Percentiles rank a stretch among this genome's conserved stretches.
phyloP scores from a whole-genome alignment of 176 grass and related monocot genomes.

The Neostapfia colusana region DNA sequence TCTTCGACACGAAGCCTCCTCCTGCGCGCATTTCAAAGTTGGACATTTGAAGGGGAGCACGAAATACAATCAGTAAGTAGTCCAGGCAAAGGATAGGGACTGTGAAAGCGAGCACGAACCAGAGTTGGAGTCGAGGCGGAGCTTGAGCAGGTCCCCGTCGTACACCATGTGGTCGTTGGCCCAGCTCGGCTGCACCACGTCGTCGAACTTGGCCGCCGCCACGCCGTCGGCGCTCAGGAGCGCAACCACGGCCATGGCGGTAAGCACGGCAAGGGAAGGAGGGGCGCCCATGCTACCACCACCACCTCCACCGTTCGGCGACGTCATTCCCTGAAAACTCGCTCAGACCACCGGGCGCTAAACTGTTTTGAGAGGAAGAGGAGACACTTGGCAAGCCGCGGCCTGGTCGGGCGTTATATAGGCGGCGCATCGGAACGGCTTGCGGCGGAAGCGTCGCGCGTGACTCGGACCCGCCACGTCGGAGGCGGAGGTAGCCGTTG shows the following conservation, averaged over 20 bases:
- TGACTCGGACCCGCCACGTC: constrained; percentile 40
- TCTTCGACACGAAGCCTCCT: constrained; percentile 71
- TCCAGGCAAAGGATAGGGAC: neutral
- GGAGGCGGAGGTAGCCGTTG: constrained; percentile 41
- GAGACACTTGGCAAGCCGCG: neutral
- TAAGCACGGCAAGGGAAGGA: neutral
- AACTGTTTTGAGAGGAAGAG: neutral
- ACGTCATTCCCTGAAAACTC: too few species aligned
- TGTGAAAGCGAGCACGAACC: constrained; percentile 17
- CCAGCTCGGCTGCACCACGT: constrained; percentile 88
- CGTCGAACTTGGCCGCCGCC: constrained; percentile 61
- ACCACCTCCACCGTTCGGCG: neutral
- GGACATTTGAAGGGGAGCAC: neutral
- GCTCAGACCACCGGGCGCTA: too few species aligned
- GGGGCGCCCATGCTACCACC: too few species aligned
- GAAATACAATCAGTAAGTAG: neutral
- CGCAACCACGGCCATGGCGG: neutral
- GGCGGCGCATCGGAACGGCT: neutral
- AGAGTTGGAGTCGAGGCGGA: constrained; percentile 77
- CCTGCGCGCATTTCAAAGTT: constrained; percentile 28
- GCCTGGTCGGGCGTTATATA: neutral
- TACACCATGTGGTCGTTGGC: constrained; percentile 93
- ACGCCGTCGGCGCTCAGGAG: neutral
- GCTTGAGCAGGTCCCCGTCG: constrained; percentile 84
- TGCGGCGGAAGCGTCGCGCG: constrained; percentile 27